Evolutionary conservation across 441 rosid species (phyloP).

Genomic region (Syzygium syzygioides): DNA sequence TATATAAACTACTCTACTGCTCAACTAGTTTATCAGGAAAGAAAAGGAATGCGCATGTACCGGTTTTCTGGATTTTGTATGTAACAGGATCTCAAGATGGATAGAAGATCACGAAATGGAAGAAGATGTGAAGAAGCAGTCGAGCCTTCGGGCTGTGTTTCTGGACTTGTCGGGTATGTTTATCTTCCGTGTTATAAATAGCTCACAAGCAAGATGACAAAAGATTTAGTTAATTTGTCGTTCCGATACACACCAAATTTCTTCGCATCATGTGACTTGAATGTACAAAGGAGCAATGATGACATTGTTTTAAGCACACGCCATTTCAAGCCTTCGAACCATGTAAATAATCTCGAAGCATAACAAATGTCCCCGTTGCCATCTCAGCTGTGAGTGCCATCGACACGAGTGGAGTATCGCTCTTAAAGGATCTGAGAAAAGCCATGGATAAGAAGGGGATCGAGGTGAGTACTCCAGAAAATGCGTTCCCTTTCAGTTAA

Average conservation of each 20-base stretch:
- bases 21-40: neutral
- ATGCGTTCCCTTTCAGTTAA: neutral
- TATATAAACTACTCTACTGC: neutral
- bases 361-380: neutral
- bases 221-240: neutral
- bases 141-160: slow-evolving; percentile 47
- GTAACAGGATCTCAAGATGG: slow-evolving; percentile 66
- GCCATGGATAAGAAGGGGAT: slow-evolving; percentile 43
- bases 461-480: slow-evolving; percentile 37
- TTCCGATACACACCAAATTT: neutral
- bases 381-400: slow-evolving; percentile 67
- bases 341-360: neutral
- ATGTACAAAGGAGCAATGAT: neutral
- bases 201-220: neutral
- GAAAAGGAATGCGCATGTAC: neutral
- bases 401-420: slow-evolving; percentile 80
- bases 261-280: neutral
- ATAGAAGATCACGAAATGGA: slow-evolving; percentile 67
- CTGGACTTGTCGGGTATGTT: slow-evolving; percentile 72
- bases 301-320: too few relatives aligned
- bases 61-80: neutral
- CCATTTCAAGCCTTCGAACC: neutral
- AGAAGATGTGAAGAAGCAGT: slow-evolving; percentile 37
- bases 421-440: slow-evolving; percentile 60
- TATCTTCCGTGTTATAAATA: neutral